Percentiles rank a stretch among this genome's conserved stretches.
Evolutionary conservation across 768 basidiomycete genomes (phyloP).

Genomic region (Lentinula lateritia): DNA sequence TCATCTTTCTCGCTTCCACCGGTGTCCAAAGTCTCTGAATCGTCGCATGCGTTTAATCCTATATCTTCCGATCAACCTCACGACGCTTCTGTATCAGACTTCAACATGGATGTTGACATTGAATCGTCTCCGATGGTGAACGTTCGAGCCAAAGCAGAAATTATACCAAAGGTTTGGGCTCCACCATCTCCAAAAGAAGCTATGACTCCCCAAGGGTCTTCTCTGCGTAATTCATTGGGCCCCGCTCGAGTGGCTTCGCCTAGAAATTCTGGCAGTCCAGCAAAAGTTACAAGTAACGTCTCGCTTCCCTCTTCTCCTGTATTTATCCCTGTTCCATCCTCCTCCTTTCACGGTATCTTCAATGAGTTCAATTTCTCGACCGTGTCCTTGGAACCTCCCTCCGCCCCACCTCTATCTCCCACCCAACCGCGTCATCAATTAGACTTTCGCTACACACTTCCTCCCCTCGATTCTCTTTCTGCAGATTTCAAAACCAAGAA

Average conservation of each 20-base stretch:
- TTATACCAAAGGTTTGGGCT: not conserved
- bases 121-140: not conserved
- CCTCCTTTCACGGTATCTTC: slow-evolving; percentile 23
- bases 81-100: not conserved
- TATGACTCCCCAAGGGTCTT: not conserved
- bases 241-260: not conserved
- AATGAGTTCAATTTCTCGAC: slow-evolving; percentile 22
- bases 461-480: slow-evolving; percentile 43
- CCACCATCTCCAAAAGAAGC: not conserved
- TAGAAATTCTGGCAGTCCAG: not conserved
- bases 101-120: not conserved
- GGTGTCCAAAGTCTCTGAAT: not conserved
- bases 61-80: not conserved
- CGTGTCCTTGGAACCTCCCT: slow-evolving; percentile 12
- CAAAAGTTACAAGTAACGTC: slow-evolving; percentile 12
- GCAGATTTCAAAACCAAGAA: slow-evolving; percentile 41
- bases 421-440: slow-evolving; percentile 25
- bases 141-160: not conserved
- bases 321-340: slow-evolving; percentile 29
- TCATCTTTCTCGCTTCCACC: not conserved
- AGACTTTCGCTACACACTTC: slow-evolving; percentile 39
- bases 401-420: slow-evolving; percentile 8
- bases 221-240: too few relatives aligned
- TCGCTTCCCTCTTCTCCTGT: slow-evolving; percentile 15
- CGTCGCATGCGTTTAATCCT: not conserved